These are phyloP conservation scores for Mycena citricolor DNA, from an alignment of 1,284 basidiomycete genomes.

Conservation along the genomic window DNA sequence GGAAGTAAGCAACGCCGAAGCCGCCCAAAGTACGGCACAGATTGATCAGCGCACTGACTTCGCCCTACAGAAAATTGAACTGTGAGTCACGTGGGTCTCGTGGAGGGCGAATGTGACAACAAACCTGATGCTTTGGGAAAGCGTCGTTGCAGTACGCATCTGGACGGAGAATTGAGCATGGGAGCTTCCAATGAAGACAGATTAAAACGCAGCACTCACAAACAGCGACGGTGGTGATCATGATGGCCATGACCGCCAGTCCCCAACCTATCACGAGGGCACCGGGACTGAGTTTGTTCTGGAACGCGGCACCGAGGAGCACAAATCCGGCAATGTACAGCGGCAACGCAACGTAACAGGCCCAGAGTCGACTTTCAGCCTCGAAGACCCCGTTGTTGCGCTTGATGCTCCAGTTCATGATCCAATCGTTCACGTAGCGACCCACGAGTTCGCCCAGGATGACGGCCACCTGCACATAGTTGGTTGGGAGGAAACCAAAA, in stretches of 20 bases:
- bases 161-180: not conserved
- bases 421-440: conserved; percentile 66
- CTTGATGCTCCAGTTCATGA: conserved; percentile 56
- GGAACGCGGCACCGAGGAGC: conserved; percentile 55
- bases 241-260: conserved; percentile 56
- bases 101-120: not conserved
- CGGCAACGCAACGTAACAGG: conserved; percentile 62
- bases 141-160: conserved; percentile 53
- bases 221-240: conserved; percentile 67
- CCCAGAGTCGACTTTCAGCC: conserved; percentile 70
- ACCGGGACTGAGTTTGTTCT: conserved; percentile 55
- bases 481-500: not conserved
- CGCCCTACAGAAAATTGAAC: conserved; percentile 39
- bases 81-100: not conserved
- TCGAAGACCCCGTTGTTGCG: conserved; percentile 70
- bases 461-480: conserved; percentile 52
- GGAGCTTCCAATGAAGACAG: not conserved
- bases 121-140: conserved; percentile 50
- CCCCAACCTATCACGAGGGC: conserved; percentile 70
- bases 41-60: conserved; percentile 60
- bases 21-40: conserved; percentile 52
- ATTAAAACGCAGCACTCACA: not conserved
- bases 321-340: conserved; percentile 67
- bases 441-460: conserved; percentile 70
- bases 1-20: conserved; percentile 57